phyloP scores from a whole-genome alignment of 345 rosid genomes.

The Camelina hispida region DNA sequence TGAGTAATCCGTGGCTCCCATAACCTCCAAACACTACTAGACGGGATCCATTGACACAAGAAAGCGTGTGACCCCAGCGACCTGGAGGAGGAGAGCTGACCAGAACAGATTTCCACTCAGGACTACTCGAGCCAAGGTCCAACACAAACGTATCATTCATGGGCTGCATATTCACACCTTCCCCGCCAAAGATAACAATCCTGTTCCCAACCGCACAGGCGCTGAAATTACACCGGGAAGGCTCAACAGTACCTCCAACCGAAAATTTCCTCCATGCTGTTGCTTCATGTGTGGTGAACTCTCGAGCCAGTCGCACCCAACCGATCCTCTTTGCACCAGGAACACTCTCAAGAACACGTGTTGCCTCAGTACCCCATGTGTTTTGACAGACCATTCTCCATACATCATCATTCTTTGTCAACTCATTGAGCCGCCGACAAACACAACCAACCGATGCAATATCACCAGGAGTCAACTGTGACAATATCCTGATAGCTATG shows the following conservation, averaged over 20 bases:
- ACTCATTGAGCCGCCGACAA: slow-evolving; percentile 61
- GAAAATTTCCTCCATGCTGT: slow-evolving; percentile 90
- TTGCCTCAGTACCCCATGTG: slow-evolving; percentile 91
- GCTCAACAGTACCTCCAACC: slow-evolving; percentile 91
- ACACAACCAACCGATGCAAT: slow-evolving; percentile 87
- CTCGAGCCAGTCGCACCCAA: slow-evolving; percentile 86
- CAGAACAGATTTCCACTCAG: slow-evolving; percentile 86
- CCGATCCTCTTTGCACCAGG: slow-evolving; percentile 90
- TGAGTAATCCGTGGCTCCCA: slow-evolving; percentile 85
- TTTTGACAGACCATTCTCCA: slow-evolving; percentile 97
- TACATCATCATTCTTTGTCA: slow-evolving; percentile 83
- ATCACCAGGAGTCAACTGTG: slow-evolving; percentile 83
- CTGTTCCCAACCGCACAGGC: slow-evolving; percentile 93
- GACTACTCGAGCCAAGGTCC: slow-evolving; percentile 79
- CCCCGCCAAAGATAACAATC: slow-evolving; percentile 93
- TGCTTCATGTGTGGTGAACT: slow-evolving; percentile 89
- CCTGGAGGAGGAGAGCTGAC: slow-evolving; percentile 98
- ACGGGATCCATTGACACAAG: slow-evolving; percentile 85
- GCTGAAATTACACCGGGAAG: slow-evolving; percentile 91
- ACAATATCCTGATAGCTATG: slow-evolving; percentile 67
- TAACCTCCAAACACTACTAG: slow-evolving; percentile 94
- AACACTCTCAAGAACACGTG: slow-evolving; percentile 77
- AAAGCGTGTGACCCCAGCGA: slow-evolving; percentile 95
- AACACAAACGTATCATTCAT: slow-evolving; percentile 94
- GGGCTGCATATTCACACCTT: slow-evolving; percentile 94